Evolutionary conservation across 2,329 filamentous ascomycete species (phyloP), one percentile per base, ranked within the genome.

Genomic region (Sporothrix euskadiensis): DNA sequence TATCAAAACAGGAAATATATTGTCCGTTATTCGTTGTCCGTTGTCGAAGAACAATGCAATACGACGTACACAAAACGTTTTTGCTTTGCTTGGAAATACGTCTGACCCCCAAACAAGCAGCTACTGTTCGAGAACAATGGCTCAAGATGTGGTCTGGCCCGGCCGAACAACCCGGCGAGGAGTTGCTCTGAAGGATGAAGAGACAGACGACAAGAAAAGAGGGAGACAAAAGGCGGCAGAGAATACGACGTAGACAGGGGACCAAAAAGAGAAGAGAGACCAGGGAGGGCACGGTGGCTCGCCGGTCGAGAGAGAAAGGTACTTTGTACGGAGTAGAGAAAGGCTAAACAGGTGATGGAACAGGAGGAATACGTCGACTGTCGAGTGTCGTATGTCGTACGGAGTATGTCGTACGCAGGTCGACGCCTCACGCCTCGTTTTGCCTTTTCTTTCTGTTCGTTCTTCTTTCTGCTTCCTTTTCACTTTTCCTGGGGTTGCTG

Each of bases 101-200:
- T 14, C 3, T 26, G 59, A 44, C 59, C 59, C 59, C 59, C 59
- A 44, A 63, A 41, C 39, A 22, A 44, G 44, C 35, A 44, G 35
- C 35, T 35, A 44, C 59, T 35, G 59, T 65, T 44, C 59, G 35
- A 65, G 59, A n/a, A 35, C 35, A 44, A 39, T 41, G 59, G 59
- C 44, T 41, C 59, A 44, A 59, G 26, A 56, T 22, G 26, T 56
- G 52, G 52, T 26, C 22, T 56, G 52, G 52, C 52, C n/a, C 22
- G 52, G 52, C 52, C 52, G 52, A 56, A 2, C 22, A 56, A 56
- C 52, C 59, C 59, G 59, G 59, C 39, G 35, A 41, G n/a, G 32
- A 63, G 59, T 26, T 65, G 59, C 59, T 16, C 19, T 41, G 4
- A 26, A 44, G 19, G 35, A 26, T 44, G 39, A 44, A 19, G 35